These are phyloP conservation scores for Reutealis trisperma DNA, from an alignment of 345 rosid genomes.

Conservation along the genomic window DNA sequence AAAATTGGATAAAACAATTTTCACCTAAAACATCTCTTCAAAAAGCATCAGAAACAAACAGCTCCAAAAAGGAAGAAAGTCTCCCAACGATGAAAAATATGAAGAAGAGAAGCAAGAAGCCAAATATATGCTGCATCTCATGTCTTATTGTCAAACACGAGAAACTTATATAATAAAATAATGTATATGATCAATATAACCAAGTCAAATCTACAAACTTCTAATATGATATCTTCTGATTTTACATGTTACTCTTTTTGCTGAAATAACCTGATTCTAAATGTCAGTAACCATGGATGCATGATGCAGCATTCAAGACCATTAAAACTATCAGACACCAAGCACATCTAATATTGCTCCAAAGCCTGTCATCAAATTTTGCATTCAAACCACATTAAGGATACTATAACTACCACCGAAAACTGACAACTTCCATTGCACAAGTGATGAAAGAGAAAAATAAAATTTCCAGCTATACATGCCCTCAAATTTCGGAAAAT, in stretches of 20 bases:
- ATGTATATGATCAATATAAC: not conserved
- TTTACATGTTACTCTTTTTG: too few relatives aligned
- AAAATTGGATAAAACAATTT: not conserved
- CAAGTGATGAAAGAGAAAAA: not conserved
- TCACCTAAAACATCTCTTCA: not conserved
- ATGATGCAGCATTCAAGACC: not conserved
- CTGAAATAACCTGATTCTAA: not conserved
- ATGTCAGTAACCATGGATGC: not conserved
- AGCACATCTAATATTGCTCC: not conserved
- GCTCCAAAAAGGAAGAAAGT: not conserved
- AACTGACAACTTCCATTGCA: not conserved
- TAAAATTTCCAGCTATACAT: not conserved
- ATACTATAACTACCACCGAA: not conserved
- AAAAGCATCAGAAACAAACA: not conserved
- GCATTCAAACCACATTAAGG: not conserved
- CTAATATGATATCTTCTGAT: too few relatives aligned
- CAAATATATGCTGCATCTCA: not conserved
- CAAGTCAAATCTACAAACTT: too few relatives aligned
- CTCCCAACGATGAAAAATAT: not conserved
- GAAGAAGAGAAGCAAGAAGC: not conserved
- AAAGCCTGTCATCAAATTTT: not conserved
- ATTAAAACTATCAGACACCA: not conserved
- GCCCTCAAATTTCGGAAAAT: not conserved
- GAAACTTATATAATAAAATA: not conserved
- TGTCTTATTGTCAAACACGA: not conserved